Evolutionary conservation across 192 early-diverging fungal genomes (phyloP).

Genomic region (Linnemannia exigua): DNA sequence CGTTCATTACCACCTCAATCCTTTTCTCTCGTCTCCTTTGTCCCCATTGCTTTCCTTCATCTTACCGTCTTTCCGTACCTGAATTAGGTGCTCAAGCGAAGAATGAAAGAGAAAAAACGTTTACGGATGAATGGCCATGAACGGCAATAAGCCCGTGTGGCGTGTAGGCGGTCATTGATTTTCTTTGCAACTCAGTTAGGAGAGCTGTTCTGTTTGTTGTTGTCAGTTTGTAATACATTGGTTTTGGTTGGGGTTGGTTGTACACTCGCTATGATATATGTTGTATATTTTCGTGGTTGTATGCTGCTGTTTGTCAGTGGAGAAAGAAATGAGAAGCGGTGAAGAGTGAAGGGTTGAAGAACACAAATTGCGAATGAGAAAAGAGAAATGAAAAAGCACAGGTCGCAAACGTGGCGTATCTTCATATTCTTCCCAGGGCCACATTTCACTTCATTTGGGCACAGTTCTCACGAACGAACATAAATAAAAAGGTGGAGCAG

Average conservation of each 20-base stretch:
- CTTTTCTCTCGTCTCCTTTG: neutral
- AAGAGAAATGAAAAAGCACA: neutral
- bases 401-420: slow-evolving; percentile 2
- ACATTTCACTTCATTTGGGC: neutral
- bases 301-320: too few species aligned
- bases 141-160: slow-evolving; percentile 9
- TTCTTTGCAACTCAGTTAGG: neutral
- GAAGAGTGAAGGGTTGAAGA: neutral
- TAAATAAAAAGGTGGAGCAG: neutral
- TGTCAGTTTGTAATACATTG: neutral
- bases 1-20: too few species aligned
- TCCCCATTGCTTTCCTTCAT: neutral
- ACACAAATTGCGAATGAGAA: neutral
- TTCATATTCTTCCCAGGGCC: neutral
- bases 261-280: neutral
- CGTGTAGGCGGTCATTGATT: neutral
- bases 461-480: neutral
- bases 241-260: neutral
- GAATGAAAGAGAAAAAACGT: too few species aligned
- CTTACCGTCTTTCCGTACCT: neutral
- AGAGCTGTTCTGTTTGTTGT: neutral
- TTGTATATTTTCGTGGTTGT: neutral
- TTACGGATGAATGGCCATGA: neutral
- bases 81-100: neutral
- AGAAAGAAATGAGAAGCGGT: neutral